phyloP scores from a whole-genome alignment of 495 filamentous ascomycete species.

The Halenospora varia region DNA sequence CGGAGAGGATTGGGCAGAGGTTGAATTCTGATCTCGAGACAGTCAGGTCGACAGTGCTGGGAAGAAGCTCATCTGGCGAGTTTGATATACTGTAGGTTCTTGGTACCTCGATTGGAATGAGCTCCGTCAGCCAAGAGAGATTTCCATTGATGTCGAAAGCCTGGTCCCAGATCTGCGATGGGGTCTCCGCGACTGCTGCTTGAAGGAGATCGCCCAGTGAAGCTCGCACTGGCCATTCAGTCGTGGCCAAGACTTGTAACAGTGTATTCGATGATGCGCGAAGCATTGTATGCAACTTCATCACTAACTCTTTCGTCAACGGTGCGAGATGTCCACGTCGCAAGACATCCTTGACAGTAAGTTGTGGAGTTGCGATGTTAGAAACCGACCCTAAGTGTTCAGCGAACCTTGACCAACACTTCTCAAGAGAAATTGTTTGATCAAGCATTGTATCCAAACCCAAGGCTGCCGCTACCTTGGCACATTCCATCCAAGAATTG shows the following conservation, averaged over 20 bases:
- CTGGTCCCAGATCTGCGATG: constrained; percentile 26
- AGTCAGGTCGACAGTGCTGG: constrained; percentile 28
- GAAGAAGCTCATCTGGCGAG: constrained; percentile 26
- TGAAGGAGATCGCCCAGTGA: constrained; percentile 29
- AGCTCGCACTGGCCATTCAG: constrained; percentile 30
- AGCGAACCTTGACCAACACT: constrained; percentile 28
- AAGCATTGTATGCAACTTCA: constrained; percentile 23
- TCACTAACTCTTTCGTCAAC: constrained; percentile 29
- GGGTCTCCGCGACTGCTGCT: constrained; percentile 24
- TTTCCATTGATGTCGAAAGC: constrained; percentile 29
- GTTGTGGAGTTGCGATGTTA: constrained; percentile 7
- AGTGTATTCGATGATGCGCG: constrained; percentile 28
- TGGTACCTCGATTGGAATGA: constrained; percentile 30
- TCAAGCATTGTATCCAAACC: constrained; percentile 26
- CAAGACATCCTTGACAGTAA: constrained; percentile 29
- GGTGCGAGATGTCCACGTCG: constrained; percentile 29
- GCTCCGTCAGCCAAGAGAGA: constrained; percentile 28
- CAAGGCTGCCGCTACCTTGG: constrained; percentile 27
- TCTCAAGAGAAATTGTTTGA: constrained; percentile 23
- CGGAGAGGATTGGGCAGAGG: constrained; percentile 17
- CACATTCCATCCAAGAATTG: constrained; percentile 26
- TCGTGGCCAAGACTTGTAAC: constrained; percentile 25
- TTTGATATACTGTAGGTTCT: constrained; percentile 33
- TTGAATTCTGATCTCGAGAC: constrained; percentile 28
- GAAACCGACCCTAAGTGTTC: constrained; percentile 26